phyloP scores from a whole-genome alignment of 1,284 basidiomycete species.

The Pisolithus thermaeus region DNA sequence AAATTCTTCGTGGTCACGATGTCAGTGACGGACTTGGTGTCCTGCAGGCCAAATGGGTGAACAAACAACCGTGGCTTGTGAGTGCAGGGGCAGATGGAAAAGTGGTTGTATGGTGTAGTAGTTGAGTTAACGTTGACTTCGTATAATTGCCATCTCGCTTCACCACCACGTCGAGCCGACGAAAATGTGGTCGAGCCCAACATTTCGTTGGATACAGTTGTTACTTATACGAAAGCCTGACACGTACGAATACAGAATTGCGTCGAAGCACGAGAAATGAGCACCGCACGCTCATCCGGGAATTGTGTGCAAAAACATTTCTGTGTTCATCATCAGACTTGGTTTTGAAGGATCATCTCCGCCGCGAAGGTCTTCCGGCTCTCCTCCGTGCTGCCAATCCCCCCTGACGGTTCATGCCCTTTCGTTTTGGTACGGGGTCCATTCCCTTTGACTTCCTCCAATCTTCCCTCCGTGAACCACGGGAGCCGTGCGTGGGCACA shows the following conservation, averaged over 20 bases:
- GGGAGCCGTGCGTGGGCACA: slow-evolving; percentile 71
- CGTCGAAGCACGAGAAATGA: too few relatives aligned
- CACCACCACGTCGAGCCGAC: too few relatives aligned
- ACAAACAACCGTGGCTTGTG: slow-evolving; percentile 88
- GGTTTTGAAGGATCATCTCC: slow-evolving; percentile 40
- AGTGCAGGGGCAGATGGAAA: slow-evolving; percentile 92
- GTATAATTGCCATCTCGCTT: too few relatives aligned
- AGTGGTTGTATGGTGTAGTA: slow-evolving; percentile 82
- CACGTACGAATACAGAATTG: too few relatives aligned
- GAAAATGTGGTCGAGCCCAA: too few relatives aligned
- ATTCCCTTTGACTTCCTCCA: slow-evolving; percentile 74
- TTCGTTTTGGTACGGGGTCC: slow-evolving; percentile 41
- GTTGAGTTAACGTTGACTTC: slow-evolving; percentile 10
- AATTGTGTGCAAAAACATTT: too few relatives aligned
- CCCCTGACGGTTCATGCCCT: slow-evolving; percentile 65
- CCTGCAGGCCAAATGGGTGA: slow-evolving; percentile 86
- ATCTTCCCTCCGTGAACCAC: slow-evolving; percentile 62
- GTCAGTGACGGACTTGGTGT: slow-evolving; percentile 87
- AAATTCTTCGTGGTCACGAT: slow-evolving; percentile 89
- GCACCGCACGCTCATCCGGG: too few relatives aligned
- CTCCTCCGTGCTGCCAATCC: slow-evolving; percentile 51
- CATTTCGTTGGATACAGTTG: too few relatives aligned
- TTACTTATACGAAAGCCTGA: too few relatives aligned
- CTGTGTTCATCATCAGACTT: too few relatives aligned
- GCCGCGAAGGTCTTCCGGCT: slow-evolving; percentile 62